These are phyloP conservation scores for Camellia oleifera DNA, from an alignment of 179 eudicot genomes.

Conservation along the genomic window DNA sequence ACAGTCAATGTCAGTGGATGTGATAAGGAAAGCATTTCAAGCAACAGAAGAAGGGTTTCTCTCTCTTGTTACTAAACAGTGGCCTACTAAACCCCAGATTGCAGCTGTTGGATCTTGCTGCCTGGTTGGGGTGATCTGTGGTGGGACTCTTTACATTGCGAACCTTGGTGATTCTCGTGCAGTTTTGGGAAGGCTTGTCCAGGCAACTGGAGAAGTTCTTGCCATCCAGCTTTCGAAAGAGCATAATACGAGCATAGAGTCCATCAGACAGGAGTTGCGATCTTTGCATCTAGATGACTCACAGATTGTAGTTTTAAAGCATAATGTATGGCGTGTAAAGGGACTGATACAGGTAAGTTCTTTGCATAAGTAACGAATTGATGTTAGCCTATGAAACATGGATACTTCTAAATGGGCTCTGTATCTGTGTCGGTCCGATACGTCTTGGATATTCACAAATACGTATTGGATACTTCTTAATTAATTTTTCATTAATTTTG, in stretches of 20 bases:
- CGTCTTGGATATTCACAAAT: no score
- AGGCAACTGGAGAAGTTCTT: conserved; percentile 52
- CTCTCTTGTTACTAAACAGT: conserved; percentile 48
- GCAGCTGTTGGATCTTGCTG: conserved; percentile 74
- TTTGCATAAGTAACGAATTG: not conserved
- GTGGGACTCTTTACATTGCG: conserved; percentile 55
- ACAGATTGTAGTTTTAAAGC: conserved; percentile 56
- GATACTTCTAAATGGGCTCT: no score
- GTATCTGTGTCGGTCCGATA: no score
- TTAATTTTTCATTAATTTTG: no score
- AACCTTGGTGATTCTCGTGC: conserved; percentile 68
- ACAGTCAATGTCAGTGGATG: conserved; percentile 53
- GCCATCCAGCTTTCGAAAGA: conserved; percentile 60
- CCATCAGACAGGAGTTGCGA: conserved; percentile 57
- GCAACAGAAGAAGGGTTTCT: conserved; percentile 65
- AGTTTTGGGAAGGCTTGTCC: conserved; percentile 53
- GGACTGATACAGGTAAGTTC: conserved; percentile 56
- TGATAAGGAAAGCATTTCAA: conserved; percentile 55
- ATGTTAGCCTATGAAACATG: no score
- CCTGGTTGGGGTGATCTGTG: conserved; percentile 53
- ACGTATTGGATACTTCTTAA: no score
- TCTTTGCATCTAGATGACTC: conserved; percentile 57
- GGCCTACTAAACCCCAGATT: conserved; percentile 54
- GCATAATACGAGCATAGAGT: conserved; percentile 58
- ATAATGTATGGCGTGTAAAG: conserved; percentile 72